A percentile compares a stretch with the other conserved stretches of the same genome.
Evolutionary conservation across 2,329 filamentous ascomycete species (phyloP).

Genomic region (Onygenales sp.): DNA sequence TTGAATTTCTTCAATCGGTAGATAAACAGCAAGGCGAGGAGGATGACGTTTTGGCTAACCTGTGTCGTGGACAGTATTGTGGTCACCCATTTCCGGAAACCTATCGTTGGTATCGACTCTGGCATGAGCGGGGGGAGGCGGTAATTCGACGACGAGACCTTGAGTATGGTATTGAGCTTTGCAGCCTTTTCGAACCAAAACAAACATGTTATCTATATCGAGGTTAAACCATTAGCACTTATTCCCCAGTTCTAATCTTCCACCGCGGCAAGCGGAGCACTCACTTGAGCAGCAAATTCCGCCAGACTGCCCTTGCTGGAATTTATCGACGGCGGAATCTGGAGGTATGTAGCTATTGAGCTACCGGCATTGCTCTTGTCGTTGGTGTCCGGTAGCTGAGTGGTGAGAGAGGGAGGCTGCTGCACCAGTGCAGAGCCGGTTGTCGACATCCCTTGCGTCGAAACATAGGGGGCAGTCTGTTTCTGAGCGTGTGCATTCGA

Average conservation of each 20-base stretch:
- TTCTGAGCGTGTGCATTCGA: constrained; percentile 10
- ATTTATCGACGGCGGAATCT: constrained; percentile 68
- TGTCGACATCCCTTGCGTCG: constrained; percentile 4
- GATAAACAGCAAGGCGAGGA: constrained; percentile 84
- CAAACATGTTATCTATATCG: constrained; percentile 72
- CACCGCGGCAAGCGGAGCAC: constrained; percentile 9
- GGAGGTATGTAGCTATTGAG: constrained; percentile 45
- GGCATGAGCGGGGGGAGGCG: constrained; percentile 49
- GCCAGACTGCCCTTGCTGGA: constrained; percentile 64
- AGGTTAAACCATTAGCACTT: not conserved
- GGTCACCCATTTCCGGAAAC: constrained; percentile 89
- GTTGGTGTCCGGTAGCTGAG: constrained; percentile 12
- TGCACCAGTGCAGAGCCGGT: constrained; percentile 7
- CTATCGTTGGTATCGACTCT: constrained; percentile 65
- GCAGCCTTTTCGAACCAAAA: constrained; percentile 94
- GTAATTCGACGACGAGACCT: constrained; percentile 36
- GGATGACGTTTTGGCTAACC: constrained; percentile 88
- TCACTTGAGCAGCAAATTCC: constrained; percentile 74
- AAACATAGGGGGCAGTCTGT: constrained; percentile 3
- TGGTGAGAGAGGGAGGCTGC: constrained; percentile 16
- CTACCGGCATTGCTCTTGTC: constrained; percentile 23
- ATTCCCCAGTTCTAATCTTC: not conserved
- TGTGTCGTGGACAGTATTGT: constrained; percentile 88
- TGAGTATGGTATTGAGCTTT: constrained; percentile 66
- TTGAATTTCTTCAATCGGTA: constrained; percentile 88